Evolutionary conservation across 495 filamentous ascomycete species (phyloP).

Genomic region (Xylona heveae): DNA sequence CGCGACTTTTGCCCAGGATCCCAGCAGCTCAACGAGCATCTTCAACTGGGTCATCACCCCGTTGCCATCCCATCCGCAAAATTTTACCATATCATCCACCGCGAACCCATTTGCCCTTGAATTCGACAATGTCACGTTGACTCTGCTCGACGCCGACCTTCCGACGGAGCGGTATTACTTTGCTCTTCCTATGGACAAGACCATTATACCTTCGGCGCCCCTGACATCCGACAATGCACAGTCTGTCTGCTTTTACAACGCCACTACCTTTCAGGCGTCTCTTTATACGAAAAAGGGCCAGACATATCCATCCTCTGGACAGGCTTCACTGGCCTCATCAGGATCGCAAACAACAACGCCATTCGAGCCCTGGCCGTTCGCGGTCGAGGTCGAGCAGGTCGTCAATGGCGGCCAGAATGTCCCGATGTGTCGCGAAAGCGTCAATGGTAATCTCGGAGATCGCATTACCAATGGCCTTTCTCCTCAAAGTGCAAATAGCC

Average conservation of each 20-base stretch:
- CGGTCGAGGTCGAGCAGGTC: constrained; percentile 22
- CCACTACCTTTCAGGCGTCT: constrained; percentile 23
- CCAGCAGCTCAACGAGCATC: constrained; percentile 16
- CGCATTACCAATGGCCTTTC: constrained; percentile 2
- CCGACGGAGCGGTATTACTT: constrained; percentile 27
- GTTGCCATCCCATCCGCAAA: background rate
- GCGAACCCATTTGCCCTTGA: constrained; percentile 4
- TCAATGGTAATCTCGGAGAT: constrained; percentile 3
- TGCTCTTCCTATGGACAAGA: constrained; percentile 21
- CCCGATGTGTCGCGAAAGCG: constrained; percentile 19
- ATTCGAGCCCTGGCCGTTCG: constrained; percentile 24
- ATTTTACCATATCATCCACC: constrained; percentile 5
- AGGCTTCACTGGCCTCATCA: no score
- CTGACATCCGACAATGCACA: constrained; percentile 12
- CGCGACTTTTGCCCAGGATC: constrained; percentile 17
- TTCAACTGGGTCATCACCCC: constrained; percentile 35
- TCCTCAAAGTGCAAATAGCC: no score
- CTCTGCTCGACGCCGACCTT: constrained; percentile 13
- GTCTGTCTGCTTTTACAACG: constrained; percentile 26
- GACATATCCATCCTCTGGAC: constrained; percentile 20
- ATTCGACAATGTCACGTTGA: constrained; percentile 15
- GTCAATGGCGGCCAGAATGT: constrained; percentile 17
- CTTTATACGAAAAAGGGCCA: constrained; percentile 30
- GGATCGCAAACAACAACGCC: constrained; percentile 5
- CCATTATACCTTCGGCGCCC: constrained; percentile 17